A percentile compares a stretch with the other conserved stretches of the same genome.
Evolutionary conservation across 2,329 filamentous ascomycete genomes (phyloP).

Genomic region (Raffaelea albimanens): DNA sequence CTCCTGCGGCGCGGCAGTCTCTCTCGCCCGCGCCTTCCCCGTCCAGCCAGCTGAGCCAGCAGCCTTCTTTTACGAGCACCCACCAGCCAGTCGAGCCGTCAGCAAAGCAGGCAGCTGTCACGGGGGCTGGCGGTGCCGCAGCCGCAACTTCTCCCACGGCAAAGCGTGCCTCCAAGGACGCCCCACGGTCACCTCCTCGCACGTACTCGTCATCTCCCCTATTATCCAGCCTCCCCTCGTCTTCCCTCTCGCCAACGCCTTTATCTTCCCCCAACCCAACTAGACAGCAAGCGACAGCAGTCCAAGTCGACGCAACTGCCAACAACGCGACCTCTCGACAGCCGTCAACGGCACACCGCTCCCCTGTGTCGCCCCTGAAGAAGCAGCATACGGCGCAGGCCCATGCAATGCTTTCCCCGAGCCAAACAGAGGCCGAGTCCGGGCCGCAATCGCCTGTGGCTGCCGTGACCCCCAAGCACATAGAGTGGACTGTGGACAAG

Average conservation of each 20-base stretch:
- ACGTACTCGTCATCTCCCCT: background rate
- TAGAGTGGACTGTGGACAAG: conserved; percentile 32
- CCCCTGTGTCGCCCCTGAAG: conserved; percentile 9
- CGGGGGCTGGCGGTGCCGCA: no score
- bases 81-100: background rate
- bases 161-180: background rate
- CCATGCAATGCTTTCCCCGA: no score
- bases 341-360: background rate
- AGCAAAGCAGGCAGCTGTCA: background rate
- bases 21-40: background rate
- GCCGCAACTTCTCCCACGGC: background rate
- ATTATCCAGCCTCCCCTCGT: background rate
- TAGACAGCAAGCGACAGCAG: no score
- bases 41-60: background rate
- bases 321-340: no score
- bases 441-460: background rate
- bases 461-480: conserved; percentile 20
- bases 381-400: conserved; percentile 20
- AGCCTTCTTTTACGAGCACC: background rate
- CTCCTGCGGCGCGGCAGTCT: background rate
- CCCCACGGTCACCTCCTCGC: background rate
- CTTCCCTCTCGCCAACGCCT: conserved; percentile 1
- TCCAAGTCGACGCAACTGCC: no score
- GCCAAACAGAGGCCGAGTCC: no score
- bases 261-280: no score